These are phyloP conservation scores for Pichia californica DNA, from an alignment of 805 yeast species.

Conservation along the genomic window DNA sequence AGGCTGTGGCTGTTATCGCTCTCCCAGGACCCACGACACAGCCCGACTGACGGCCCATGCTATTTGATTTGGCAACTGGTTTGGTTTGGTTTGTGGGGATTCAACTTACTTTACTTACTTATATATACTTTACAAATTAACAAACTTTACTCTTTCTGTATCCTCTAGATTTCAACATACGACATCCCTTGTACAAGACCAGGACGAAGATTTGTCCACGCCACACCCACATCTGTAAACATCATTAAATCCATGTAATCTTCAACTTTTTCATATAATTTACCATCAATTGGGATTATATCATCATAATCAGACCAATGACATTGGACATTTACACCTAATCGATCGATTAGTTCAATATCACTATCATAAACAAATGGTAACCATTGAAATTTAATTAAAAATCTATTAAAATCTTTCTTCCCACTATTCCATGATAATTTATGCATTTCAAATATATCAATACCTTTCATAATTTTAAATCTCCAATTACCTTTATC, in stretches of 20 bases:
- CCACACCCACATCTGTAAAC: slow-evolving; percentile 58
- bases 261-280: slow-evolving; percentile 39
- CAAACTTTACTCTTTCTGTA: neutral
- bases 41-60: too few species aligned
- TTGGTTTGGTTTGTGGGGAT: too few species aligned
- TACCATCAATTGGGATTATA: slow-evolving; percentile 34
- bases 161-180: slow-evolving; percentile 11
- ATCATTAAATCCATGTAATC: slow-evolving; percentile 65
- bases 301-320: slow-evolving; percentile 72
- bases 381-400: slow-evolving; percentile 68
- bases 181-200: slow-evolving; percentile 57
- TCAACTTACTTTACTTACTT: too few species aligned
- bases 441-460: slow-evolving; percentile 57
- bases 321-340: slow-evolving; percentile 60
- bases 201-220: slow-evolving; percentile 56
- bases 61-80: too few species aligned
- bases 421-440: slow-evolving; percentile 46
- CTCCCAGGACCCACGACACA: too few species aligned
- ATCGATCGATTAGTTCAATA: slow-evolving; percentile 23
- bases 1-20: too few species aligned
- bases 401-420: slow-evolving; percentile 31
- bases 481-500: slow-evolving; percentile 31
- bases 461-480: slow-evolving; percentile 58
- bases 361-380: slow-evolving; percentile 48
- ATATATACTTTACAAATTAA: too few species aligned